Evolutionary conservation across 768 basidiomycete genomes (phyloP), one percentile per base, ranked within the genome.

Genomic region (Epithele typhae): DNA sequence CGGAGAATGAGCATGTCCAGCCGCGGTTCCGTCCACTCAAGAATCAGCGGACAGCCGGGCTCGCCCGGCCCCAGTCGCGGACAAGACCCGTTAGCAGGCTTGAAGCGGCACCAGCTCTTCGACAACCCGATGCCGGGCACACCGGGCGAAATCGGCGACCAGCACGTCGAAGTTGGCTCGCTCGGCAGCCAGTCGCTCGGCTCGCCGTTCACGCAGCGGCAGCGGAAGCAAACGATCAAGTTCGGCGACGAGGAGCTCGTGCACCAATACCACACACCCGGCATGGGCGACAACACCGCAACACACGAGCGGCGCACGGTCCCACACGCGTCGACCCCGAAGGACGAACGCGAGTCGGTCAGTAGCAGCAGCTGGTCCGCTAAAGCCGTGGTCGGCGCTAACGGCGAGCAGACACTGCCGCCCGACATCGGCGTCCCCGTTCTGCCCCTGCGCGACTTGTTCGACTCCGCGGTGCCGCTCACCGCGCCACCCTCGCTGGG

Each of bases 81-180:
- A 14, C 11, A 23, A 19, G 72, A 73, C 37, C 58, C 63, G n/a
- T 47, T 78, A 44, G 64, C 68, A 6, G 79, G 81, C 25, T 59
- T 94, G 56, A 76, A 79, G 53, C 74, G 93, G 18, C 92, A 91
- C 59, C 85, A 93, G 55, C 73, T 97, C 5, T 93, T 91, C 60
- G 94, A 97, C 61, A 79, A 84, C 10, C 94, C 94, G 3, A 77
- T 96, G 59, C 85, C 87, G 32, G 65, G 51, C 4, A 46, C 52
- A 15, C 52, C 23, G 24, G 40, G 43, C 21, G 41, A 43, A 14
- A 21, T 34, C 22, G 43, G 11, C n/a, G 53, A 53, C 40, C 68
- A 74, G 50, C 60, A 65, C 24, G 64, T 68, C 23, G 75, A 78
- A 21, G 65, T 69, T 3, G 67, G 68, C 10, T 68, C 71, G 14